phyloP scores from a whole-genome alignment of 345 rosid genomes.

The Syzygium aqueum region DNA sequence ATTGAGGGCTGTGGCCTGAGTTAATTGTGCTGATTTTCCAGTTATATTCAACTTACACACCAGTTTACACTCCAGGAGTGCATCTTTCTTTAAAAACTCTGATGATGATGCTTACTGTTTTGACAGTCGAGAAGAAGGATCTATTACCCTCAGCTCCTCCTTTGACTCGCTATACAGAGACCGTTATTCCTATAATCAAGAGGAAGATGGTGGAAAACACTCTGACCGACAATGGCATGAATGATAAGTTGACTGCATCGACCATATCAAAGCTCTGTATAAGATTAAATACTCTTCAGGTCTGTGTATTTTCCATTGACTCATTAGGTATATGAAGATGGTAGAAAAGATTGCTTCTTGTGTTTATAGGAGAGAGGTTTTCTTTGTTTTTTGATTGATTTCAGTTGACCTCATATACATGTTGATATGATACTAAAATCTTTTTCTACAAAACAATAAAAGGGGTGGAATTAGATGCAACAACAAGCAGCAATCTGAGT shows the following conservation, averaged over 20 bases:
- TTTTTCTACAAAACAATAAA: not conserved
- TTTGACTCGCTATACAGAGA: conserved; percentile 77
- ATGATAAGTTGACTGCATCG: conserved; percentile 42
- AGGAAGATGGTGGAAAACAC: conserved; percentile 47
- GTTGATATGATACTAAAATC: not conserved
- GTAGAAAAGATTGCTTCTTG: not conserved
- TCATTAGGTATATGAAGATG: not conserved
- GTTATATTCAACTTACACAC: not conserved
- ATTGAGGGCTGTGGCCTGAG: not conserved
- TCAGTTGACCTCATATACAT: not conserved
- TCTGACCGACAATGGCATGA: conserved; percentile 38
- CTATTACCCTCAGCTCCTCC: conserved; percentile 84
- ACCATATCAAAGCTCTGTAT: conserved; percentile 80
- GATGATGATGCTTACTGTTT: not conserved
- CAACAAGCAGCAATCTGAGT: not conserved
- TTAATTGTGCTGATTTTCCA: not conserved
- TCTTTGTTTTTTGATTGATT: not conserved
- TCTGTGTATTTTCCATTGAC: conserved; percentile 14
- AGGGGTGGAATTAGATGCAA: not conserved
- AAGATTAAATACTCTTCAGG: conserved; percentile 85
- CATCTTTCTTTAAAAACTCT: not conserved
- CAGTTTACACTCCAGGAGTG: not conserved
- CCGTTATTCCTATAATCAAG: conserved; percentile 47
- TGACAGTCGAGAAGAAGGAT: conserved; percentile 74
- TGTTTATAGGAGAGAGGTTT: not conserved